phyloP scores from a whole-genome alignment of 164 flowering plant species.

The Stephania yunnanensis region DNA sequence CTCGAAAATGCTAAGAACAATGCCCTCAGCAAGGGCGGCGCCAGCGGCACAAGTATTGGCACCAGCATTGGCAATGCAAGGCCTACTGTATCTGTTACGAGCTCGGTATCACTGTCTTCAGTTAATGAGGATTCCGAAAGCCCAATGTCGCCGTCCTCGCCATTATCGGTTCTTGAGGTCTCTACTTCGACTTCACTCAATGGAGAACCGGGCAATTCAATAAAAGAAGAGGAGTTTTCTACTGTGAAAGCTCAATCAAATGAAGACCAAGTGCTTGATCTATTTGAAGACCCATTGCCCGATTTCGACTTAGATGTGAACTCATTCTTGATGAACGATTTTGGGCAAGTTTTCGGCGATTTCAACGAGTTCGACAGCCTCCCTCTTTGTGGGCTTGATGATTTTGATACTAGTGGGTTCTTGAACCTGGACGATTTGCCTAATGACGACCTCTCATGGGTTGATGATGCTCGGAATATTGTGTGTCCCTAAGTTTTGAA shows the following conservation, averaged over 20 bases:
- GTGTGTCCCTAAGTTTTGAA: slow-evolving; percentile 64
- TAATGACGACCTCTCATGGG: slow-evolving; percentile 34
- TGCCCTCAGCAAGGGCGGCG: not conserved
- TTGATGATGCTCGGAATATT: slow-evolving; percentile 51
- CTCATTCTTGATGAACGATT: slow-evolving; percentile 29
- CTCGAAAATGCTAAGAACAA: slow-evolving; percentile 15
- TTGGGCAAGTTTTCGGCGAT: slow-evolving; percentile 29
- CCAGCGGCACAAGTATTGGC: not conserved
- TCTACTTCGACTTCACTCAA: slow-evolving; percentile 30
- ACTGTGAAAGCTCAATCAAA: not conserved
- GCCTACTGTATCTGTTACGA: slow-evolving; percentile 20
- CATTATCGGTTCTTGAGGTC: slow-evolving; percentile 44
- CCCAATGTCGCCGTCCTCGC: slow-evolving; percentile 37
- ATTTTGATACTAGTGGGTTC: slow-evolving; percentile 26
- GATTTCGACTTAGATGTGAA: slow-evolving; percentile 41
- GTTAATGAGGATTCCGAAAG: slow-evolving; percentile 37
- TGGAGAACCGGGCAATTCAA: not conserved
- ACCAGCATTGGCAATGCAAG: slow-evolving; percentile 1
- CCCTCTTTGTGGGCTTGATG: slow-evolving; percentile 33
- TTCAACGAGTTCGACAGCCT: slow-evolving; percentile 37
- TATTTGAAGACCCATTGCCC: slow-evolving; percentile 23
- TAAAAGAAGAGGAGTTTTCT: not conserved
- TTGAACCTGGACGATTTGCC: slow-evolving; percentile 32
- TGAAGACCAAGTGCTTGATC: slow-evolving; percentile 4
- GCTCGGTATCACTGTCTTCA: slow-evolving; percentile 17